phyloP scores from a whole-genome alignment of 2,329 filamentous ascomycete species.

The Westerdykella aurantiaca region DNA sequence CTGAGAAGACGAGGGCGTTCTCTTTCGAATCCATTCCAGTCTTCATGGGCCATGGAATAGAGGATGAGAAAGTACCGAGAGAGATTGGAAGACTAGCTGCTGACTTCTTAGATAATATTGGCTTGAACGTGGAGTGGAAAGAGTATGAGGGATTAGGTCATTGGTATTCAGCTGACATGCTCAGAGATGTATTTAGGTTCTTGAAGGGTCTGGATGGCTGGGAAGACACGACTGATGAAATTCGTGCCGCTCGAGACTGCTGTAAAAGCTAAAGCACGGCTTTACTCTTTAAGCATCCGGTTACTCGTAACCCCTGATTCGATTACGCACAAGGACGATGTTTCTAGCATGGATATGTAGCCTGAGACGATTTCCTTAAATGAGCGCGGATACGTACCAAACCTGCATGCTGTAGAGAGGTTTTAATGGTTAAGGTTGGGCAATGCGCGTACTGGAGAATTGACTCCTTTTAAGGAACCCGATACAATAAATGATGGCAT shows the following conservation, averaged over 20 bases:
- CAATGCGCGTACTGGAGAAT: too few species aligned
- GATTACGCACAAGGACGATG: too few species aligned
- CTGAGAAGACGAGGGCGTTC: neutral
- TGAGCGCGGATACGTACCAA: too few species aligned
- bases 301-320: too few species aligned
- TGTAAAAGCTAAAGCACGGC: neutral
- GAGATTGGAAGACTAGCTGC: conserved; percentile 9
- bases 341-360: too few species aligned
- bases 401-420: too few species aligned
- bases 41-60: conserved; percentile 17
- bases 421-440: too few species aligned
- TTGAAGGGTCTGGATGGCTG: conserved; percentile 6
- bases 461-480: too few species aligned
- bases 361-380: too few species aligned
- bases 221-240: neutral
- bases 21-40: conserved; percentile 8
- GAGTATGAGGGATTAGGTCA: conserved; percentile 16
- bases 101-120: conserved; percentile 7
- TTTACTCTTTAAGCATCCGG: too few species aligned
- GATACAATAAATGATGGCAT: too few species aligned
- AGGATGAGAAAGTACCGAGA: conserved; percentile 12
- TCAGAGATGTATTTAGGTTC: conserved; percentile 14
- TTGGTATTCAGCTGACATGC: conserved; percentile 18
- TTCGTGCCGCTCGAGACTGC: neutral
- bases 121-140: conserved; percentile 8